phyloP scores from a whole-genome alignment of 768 basidiomycete species.

The Nidula microcarpa region DNA sequence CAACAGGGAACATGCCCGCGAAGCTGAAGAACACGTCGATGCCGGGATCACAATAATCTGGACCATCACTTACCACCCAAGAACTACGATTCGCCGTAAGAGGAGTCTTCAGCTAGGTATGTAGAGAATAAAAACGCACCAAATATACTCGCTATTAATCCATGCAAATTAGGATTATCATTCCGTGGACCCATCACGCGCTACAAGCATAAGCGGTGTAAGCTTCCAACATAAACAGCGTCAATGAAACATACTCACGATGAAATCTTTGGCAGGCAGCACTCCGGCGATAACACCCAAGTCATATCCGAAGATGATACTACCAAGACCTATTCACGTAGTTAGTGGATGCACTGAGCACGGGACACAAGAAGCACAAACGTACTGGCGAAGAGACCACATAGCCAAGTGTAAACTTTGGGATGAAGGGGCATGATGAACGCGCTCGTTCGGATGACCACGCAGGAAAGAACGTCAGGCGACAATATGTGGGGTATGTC shows the following conservation, averaged over 20 bases:
- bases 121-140: conserved; percentile 13
- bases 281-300: conserved; percentile 49
- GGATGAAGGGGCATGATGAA: conserved; percentile 31
- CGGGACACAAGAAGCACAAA: conserved; percentile 1
- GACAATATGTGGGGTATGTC: neutral
- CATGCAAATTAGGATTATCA: conserved; percentile 29
- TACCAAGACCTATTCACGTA: conserved; percentile 28
- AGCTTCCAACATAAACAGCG: neutral
- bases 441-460: neutral
- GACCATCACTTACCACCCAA: conserved; percentile 27
- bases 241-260: conserved; percentile 13
- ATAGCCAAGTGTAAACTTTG: conserved; percentile 52
- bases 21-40: conserved; percentile 20
- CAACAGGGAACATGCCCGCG: conserved; percentile 41
- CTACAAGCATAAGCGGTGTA: conserved; percentile 9
- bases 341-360: neutral
- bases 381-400: conserved; percentile 47
- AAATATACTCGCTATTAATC: conserved; percentile 39
- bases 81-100: conserved; percentile 15
- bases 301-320: conserved; percentile 48
- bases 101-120: too few relatives aligned
- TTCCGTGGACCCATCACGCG: conserved; percentile 31
- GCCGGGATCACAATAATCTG: neutral
- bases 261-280: conserved; percentile 33
- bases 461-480: neutral